Evolutionary conservation across 257 asterid species (phyloP), one percentile per base, ranked within the genome.

Genomic region (Ophiorrhiza pumila): DNA sequence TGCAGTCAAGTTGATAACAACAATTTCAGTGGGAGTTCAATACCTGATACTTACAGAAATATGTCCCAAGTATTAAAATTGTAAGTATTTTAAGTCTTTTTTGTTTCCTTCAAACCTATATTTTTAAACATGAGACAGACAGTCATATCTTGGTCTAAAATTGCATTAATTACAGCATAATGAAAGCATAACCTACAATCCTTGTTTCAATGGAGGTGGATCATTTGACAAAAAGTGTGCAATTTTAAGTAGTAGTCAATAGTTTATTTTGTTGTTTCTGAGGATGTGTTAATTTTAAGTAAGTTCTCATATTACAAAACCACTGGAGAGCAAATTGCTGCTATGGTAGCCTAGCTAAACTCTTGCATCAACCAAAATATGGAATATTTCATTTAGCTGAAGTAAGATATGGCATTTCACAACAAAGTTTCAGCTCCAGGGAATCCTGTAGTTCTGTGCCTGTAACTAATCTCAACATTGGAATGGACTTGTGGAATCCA

Each of bases 1-100:
- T 76, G 74, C 91, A 91, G 97, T 71, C 97, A 91, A 75, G 93
- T 91, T 45, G 97, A 91, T 71, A 91, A 89, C 80, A 91, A 91
- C 85, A 78, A 91, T 83, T 88, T 91, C 42, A 80, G 52, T 9
- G 96, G 97, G 65, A 91, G 79, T 79, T 37, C 58, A 2, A 88
- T 91, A 77, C 97, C 97, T 18, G 68, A 85, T 77, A 84, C 95
- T 2, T 91, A 88, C 47, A 81, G 91, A 59, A 87, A 88, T 78
- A 88, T 89, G 90, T 41, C 88, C 65, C 77, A 22, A 31, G 83
- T 91, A 69, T 78, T 89, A 80, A 91, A 91, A 84, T 47, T 91
- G 97, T 91, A 84, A 89, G 97, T 73, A 62, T 71, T 55, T 56
- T 70, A 71, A 17, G 46, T 43, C n/a, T 68, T 58, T 12, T 71